Percentiles rank a stretch among this genome's conserved stretches.
Conservation (phyloP, 805 yeast genomes). For the Yarrowia divulgata region DNA sequence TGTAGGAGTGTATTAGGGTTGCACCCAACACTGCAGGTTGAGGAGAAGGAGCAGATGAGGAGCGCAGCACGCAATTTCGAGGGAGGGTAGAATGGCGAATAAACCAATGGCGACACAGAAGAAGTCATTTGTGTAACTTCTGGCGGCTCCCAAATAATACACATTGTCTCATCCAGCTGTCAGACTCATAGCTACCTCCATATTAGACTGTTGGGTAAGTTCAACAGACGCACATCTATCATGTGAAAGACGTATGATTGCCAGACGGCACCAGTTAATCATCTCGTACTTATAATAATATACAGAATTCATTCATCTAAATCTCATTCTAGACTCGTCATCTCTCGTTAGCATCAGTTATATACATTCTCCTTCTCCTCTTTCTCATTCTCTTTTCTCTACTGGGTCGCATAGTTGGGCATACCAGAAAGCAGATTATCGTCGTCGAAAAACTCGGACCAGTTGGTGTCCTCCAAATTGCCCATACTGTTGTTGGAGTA, state of each 20-base stretch:
- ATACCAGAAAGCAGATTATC: constrained; percentile 29
- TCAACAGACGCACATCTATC: constrained; percentile 13
- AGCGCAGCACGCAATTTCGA: background rate
- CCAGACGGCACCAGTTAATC: too few relatives aligned
- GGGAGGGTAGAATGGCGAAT: background rate
- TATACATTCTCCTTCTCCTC: constrained; percentile 1
- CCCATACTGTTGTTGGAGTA: constrained; percentile 26
- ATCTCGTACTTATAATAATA: background rate
- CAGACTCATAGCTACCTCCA: background rate
- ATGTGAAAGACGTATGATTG: constrained; percentile 1
- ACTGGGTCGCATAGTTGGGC: constrained; percentile 20
- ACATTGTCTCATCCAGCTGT: too few relatives aligned
- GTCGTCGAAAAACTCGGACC: constrained; percentile 38
- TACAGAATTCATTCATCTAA: constrained; percentile 3
- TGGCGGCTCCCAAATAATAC: too few relatives aligned
- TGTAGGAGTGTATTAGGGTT: constrained; percentile 31
- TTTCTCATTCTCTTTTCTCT: background rate
- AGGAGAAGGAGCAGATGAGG: background rate
- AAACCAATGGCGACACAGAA: too few relatives aligned
- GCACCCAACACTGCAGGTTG: constrained; percentile 13
- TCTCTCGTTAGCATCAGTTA: constrained; percentile 14
- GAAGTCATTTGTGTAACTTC: too few relatives aligned
- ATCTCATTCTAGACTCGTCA: constrained; percentile 5
- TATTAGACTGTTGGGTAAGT: constrained; percentile 12
- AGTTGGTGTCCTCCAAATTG: constrained; percentile 28